Base-by-base conservation (phyloP, 352 stramenopile species). In the Globisporangium abappressorium region DNA sequence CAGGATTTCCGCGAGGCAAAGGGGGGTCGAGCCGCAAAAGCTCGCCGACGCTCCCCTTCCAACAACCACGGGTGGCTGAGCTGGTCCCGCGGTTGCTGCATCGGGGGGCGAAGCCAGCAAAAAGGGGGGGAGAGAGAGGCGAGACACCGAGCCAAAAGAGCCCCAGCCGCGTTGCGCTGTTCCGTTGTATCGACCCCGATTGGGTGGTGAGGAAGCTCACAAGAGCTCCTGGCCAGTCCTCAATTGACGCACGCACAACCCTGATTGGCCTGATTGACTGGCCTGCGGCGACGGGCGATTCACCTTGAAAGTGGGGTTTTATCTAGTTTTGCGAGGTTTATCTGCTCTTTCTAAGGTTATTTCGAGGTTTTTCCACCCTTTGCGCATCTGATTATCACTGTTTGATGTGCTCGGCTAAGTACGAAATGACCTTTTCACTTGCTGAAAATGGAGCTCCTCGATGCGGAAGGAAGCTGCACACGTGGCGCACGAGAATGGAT, bases 181-280 rank as follows among this genome's bases (percentile, higher is more conserved):
- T 46, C 38, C 38, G 18, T 46, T 46, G 38, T 18, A 6, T 46
- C 38, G 38, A 46, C 38, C 12, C 12, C 38, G 38, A 46, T 68
- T 68, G 62, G 53, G 51, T 68, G 62, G 62, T 68, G 62, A 68
- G 62, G 62, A 68, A 62, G 60, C 56, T 47, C 60, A 22, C 57
- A 34, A 3, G 38, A 46, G 56, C 33, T 62, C 56, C 56, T 62
- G 56, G 56, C 57, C 33, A 62, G 57, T 49, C 38, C 38, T 46
- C 38, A 46, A 46, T 62, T 38, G 57, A 62, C 57, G 57, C 57
- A 49, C 34, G 57, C n/a, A 18, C 43, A 34, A 60, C 41, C 20
- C 43, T 61, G 56, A 49, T 14, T 61, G 56, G 56, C 56, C 43
- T 46, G 38, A 46, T 46, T 46, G 38, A 46, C 38, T 46, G 38